Conservation (phyloP, 805 yeast genomes). For the Yarrowia keelungensis region DNA sequence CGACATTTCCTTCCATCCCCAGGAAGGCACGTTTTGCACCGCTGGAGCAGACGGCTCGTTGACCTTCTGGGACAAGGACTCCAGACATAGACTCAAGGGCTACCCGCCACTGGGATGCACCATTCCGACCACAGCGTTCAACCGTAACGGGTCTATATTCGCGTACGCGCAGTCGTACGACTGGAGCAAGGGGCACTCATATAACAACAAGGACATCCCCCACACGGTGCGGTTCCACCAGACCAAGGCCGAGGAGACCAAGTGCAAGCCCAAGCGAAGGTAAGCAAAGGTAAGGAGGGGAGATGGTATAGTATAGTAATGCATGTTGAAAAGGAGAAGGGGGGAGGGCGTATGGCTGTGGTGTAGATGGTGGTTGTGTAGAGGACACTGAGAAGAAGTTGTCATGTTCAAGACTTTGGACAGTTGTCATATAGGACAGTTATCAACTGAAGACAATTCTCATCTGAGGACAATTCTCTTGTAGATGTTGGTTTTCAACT, state of each 20-base stretch:
- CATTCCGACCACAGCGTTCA: constrained; percentile 80
- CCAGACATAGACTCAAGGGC: constrained; percentile 82
- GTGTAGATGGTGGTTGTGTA: too few relatives aligned
- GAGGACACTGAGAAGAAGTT: too few relatives aligned
- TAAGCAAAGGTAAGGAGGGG: background rate
- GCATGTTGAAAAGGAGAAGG: background rate
- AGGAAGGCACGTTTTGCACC: constrained; percentile 88
- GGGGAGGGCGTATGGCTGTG: background rate
- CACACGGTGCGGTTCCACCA: constrained; percentile 82
- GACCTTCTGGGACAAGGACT: constrained; percentile 95
- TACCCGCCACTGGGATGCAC: constrained; percentile 66
- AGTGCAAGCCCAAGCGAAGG: constrained; percentile 48
- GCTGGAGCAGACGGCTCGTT: constrained; percentile 95
- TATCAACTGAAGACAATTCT: too few relatives aligned
- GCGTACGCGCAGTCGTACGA: constrained; percentile 95
- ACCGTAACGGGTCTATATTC: constrained; percentile 78
- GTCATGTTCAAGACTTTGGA: too few relatives aligned
- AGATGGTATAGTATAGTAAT: background rate
- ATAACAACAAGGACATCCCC: constrained; percentile 76
- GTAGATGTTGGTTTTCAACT: too few relatives aligned
- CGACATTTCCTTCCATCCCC: constrained; percentile 84
- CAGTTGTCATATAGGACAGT: too few relatives aligned
- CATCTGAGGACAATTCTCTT: too few relatives aligned
- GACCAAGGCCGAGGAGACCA: constrained; percentile 83
- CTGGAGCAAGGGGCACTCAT: constrained; percentile 85